phyloP scores from a whole-genome alignment of 257 asterid species.

The Lithospermum erythrorhizon region DNA sequence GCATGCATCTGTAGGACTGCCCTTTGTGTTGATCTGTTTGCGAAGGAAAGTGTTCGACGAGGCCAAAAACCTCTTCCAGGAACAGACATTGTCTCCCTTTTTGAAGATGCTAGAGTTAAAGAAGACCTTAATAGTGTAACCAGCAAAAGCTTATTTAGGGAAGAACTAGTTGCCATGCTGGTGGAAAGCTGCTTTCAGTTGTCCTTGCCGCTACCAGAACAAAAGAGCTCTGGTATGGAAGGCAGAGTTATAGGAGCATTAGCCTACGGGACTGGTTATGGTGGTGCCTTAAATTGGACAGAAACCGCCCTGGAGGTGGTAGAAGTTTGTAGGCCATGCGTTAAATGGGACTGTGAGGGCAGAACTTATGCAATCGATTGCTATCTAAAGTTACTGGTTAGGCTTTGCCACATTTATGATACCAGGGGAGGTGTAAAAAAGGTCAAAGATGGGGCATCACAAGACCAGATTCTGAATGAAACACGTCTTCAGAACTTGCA shows the following conservation, averaged over 20 bases:
- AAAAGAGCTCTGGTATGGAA: conserved; percentile 69
- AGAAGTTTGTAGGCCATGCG: conserved; percentile 91
- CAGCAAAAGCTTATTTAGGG: conserved; percentile 78
- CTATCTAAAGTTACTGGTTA: conserved; percentile 74
- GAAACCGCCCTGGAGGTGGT: conserved; percentile 89
- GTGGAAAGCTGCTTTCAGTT: conserved; percentile 93
- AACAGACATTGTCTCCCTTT: conserved; percentile 77
- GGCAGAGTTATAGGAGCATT: conserved; percentile 89
- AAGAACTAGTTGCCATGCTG: conserved; percentile 82
- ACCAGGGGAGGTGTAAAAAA: conserved; percentile 89
- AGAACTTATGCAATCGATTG: conserved; percentile 92
- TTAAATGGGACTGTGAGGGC: conserved; percentile 86
- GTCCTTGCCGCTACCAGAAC: conserved; percentile 83
- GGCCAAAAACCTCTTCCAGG: conserved; percentile 88
- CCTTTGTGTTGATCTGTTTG: conserved; percentile 83
- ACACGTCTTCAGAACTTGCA: conserved; percentile 80
- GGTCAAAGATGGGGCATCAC: conserved; percentile 91
- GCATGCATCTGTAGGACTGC: conserved; percentile 94
- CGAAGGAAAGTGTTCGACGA: conserved; percentile 78
- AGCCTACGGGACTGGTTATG: conserved; percentile 94
- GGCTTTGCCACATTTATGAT: conserved; percentile 81
- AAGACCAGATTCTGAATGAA: conserved; percentile 83
- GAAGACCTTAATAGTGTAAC: conserved; percentile 74
- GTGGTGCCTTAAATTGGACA: conserved; percentile 91
- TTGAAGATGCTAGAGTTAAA: conserved; percentile 61